A percentile compares a stretch with the other conserved stretches of the same genome.
Evolutionary conservation across 2,329 filamentous ascomycete genomes (phyloP).

Genomic region (Colletotrichum tropicicola): DNA sequence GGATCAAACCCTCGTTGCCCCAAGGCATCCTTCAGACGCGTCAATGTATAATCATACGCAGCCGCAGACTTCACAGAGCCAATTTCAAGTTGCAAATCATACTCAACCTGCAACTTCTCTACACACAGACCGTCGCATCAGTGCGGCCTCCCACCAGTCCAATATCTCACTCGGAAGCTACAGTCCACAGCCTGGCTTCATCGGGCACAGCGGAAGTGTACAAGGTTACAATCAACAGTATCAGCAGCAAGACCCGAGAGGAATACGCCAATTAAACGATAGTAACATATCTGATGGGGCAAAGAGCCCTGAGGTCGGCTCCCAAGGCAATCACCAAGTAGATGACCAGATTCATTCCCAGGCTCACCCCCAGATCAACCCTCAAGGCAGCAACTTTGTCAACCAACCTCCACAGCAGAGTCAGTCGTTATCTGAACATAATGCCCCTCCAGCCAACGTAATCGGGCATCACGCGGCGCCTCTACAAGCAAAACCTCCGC

Average conservation of each 20-base stretch:
- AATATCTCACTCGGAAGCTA: neutral
- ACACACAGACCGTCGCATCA: conserved; percentile 11
- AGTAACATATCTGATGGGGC: neutral
- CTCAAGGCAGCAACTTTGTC: neutral
- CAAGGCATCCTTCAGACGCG: conserved; percentile 9
- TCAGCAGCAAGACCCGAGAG: neutral
- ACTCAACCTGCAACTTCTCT: neutral
- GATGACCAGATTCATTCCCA: neutral
- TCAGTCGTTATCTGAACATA: neutral
- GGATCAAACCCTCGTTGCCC: conserved; percentile 8
- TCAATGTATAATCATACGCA: conserved; percentile 1
- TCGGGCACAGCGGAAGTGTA: neutral
- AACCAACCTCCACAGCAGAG: neutral
- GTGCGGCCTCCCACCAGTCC: conserved; percentile 19
- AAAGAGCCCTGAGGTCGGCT: neutral
- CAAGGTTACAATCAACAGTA: neutral
- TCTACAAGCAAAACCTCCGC: neutral
- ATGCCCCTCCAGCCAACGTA: neutral
- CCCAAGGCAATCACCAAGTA: neutral
- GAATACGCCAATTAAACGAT: neutral
- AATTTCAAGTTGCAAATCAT: conserved; percentile 13
- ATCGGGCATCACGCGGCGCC: neutral
- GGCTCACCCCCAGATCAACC: neutral
- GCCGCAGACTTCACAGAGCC: conserved; percentile 9
- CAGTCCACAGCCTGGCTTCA: neutral